Evolutionary conservation across 2,329 filamentous ascomycete genomes (phyloP).

Genomic region (Trichoderma cornu-damae): DNA sequence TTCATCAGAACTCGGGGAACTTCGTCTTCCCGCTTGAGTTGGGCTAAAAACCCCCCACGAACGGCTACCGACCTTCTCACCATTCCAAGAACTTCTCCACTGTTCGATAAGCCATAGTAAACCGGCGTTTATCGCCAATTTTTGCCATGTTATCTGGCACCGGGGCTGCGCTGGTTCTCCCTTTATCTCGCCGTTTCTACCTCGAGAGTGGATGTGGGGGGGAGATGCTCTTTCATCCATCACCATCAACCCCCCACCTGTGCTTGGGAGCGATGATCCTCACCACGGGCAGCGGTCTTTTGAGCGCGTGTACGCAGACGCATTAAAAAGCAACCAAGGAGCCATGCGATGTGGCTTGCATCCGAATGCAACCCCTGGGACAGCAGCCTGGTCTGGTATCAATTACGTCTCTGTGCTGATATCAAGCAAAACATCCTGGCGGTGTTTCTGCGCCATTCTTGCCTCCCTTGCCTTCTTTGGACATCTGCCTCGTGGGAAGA

Average conservation of each 20-base stretch:
- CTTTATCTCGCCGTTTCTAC: background rate
- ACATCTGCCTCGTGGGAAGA: background rate
- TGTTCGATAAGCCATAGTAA: background rate
- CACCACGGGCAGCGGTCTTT: background rate
- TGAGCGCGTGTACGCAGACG: background rate
- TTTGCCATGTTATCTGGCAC: conserved; percentile 5
- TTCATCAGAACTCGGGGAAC: background rate
- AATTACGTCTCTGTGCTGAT: background rate
- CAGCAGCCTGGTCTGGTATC: background rate
- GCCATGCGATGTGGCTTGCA: background rate
- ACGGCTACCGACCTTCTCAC: background rate
- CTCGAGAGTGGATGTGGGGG: background rate
- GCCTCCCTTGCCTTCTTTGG: background rate
- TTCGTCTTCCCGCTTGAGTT: background rate
- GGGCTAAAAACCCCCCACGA: conserved; percentile 2
- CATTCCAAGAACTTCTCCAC: conserved; percentile 3
- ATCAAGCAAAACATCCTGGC: background rate
- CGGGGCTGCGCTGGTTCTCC: background rate
- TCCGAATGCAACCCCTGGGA: conserved; percentile 9
- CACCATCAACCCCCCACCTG: conserved; percentile 4
- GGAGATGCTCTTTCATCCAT: background rate
- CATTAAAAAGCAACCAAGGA: conserved; percentile 1
- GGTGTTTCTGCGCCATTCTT: background rate
- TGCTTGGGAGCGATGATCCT: background rate
- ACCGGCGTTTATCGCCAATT: background rate